phyloP scores from a whole-genome alignment of 768 basidiomycete species.

The Galerina sulciceps region DNA sequence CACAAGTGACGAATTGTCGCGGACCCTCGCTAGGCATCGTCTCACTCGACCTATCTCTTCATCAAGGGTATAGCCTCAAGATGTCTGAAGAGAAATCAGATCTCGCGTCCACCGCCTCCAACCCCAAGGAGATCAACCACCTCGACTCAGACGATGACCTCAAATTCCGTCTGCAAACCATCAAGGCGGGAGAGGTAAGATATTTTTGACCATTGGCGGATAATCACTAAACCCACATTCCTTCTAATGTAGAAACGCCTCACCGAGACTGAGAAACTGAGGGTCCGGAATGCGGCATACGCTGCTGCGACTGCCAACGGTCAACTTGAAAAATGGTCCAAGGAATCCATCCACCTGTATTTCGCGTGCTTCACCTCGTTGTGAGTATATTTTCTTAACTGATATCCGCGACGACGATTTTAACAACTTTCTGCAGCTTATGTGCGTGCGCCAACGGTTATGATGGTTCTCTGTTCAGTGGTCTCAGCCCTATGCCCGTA shows the following conservation, averaged over 20 bases:
- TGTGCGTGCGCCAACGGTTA: conserved; percentile 41
- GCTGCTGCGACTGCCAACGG: conserved; percentile 48
- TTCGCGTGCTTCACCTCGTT: conserved; percentile 37
- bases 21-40: background rate
- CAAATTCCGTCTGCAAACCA: background rate
- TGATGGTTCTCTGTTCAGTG: conserved; percentile 42
- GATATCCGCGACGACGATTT: conserved; percentile 31
- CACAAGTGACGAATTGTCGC: background rate
- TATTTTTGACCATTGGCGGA: background rate
- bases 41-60: background rate
- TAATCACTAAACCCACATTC: background rate
- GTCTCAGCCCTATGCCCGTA: conserved; percentile 51
- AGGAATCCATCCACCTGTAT: conserved; percentile 44
- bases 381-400: conserved; percentile 42
- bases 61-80: background rate
- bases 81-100: conserved; percentile 4
- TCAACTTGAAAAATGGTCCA: conserved; percentile 43
- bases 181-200: background rate
- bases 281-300: conserved; percentile 44
- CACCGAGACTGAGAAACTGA: background rate
- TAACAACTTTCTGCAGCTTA: background rate
- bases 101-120: background rate
- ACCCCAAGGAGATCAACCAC: background rate
- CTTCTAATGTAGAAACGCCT: background rate
- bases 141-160: background rate